Evolutionary conservation across 164 flowering plant species (phyloP).

Genomic region (Houttuynia cordata): DNA sequence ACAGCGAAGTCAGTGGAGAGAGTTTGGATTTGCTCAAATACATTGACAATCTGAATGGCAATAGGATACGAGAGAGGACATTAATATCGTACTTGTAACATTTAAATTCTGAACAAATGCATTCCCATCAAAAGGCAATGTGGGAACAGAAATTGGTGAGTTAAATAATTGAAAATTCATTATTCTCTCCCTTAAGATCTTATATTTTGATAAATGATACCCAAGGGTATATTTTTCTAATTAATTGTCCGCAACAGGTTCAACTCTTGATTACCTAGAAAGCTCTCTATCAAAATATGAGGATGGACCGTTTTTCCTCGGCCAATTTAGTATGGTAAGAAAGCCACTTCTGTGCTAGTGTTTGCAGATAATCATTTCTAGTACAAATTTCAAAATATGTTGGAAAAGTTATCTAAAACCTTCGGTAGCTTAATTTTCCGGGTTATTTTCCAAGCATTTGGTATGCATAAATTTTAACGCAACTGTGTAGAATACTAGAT

Average conservation of each 20-base stretch:
- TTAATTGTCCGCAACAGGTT: slow-evolving; percentile 24
- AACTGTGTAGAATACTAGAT: neutral
- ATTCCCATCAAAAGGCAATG: neutral
- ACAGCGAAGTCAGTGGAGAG: slow-evolving; percentile 64
- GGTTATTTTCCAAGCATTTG: neutral
- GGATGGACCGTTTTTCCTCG: slow-evolving; percentile 87
- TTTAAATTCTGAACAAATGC: too few species aligned
- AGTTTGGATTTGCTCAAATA: slow-evolving; percentile 73
- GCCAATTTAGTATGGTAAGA: slow-evolving; percentile 65
- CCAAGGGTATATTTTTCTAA: neutral
- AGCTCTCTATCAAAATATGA: slow-evolving; percentile 58
- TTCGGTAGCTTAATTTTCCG: too few species aligned
- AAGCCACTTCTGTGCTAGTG: neutral
- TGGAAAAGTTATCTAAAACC: too few species aligned
- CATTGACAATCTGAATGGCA: slow-evolving; percentile 13
- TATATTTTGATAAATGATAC: too few species aligned
- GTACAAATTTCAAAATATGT: too few species aligned
- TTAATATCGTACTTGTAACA: neutral
- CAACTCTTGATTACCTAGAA: slow-evolving; percentile 68
- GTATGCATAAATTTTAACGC: too few species aligned
- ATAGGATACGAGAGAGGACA: neutral
- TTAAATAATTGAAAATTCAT: too few species aligned
- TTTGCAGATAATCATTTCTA: neutral
- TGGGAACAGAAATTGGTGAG: neutral
- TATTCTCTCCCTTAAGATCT: too few species aligned